phyloP scores from a whole-genome alignment of 2,329 filamentous ascomycete genomes.

The Coleophoma eucalyptorum region DNA sequence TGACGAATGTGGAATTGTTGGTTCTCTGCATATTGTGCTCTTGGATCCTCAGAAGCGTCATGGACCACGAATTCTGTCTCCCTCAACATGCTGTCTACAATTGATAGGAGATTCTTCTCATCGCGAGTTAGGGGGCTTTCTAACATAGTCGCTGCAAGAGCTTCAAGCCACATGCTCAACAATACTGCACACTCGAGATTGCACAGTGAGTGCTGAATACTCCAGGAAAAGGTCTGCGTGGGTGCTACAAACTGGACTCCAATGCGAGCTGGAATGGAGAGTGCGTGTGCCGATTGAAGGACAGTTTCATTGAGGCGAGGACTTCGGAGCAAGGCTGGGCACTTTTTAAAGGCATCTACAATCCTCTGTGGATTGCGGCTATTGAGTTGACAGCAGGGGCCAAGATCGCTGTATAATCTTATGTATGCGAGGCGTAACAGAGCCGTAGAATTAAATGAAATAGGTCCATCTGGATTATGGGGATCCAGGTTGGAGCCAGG shows the following conservation, averaged over 20 bases:
- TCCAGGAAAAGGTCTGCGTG: conserved; percentile 48
- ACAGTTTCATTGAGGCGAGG: conserved; percentile 59
- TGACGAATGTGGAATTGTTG: no score
- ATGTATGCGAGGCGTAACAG: conserved; percentile 59
- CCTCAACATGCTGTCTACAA: not conserved
- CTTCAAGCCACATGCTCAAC: conserved; percentile 24
- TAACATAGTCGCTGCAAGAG: not conserved
- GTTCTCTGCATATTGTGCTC: not conserved
- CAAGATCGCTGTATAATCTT: conserved; percentile 61
- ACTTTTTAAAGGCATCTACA: not conserved
- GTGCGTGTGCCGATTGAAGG: conserved; percentile 62
- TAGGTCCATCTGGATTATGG: conserved; percentile 50
- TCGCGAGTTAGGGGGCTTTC: not conserved
- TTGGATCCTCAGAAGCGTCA: not conserved
- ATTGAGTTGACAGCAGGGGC: conserved; percentile 58
- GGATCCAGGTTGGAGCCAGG: conserved; percentile 35
- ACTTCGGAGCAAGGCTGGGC: conserved; percentile 47
- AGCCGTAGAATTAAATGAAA: conserved; percentile 62
- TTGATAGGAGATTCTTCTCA: not conserved
- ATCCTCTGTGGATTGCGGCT: conserved; percentile 51
- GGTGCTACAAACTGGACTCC: conserved; percentile 59
- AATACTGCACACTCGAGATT: conserved; percentile 59
- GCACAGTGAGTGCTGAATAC: conserved; percentile 56
- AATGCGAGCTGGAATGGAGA: conserved; percentile 62
- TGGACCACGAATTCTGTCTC: not conserved